Conservation (phyloP, 108 stramenopile genomes). For the Pinguiococcus pyrenoidosus region DNA sequence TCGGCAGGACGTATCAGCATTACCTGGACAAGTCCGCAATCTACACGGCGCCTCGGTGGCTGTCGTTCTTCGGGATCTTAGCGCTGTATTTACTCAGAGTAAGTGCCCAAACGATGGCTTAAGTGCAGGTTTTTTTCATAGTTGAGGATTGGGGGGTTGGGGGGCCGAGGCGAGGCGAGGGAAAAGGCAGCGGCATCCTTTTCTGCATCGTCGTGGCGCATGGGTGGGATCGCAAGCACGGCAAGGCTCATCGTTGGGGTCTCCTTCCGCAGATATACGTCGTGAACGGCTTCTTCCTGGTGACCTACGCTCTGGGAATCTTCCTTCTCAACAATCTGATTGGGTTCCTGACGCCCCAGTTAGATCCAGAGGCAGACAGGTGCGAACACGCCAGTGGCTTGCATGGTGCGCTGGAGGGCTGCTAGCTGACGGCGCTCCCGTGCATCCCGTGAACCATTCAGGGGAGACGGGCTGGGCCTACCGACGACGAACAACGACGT, state of each 20-base stretch:
- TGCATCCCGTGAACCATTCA: no score
- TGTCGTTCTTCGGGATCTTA: conserved; percentile 34
- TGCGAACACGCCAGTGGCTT: no score
- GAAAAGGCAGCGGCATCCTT: no score
- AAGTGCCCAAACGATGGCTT: no score
- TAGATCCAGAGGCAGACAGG: conserved; percentile 14
- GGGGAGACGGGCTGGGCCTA: conserved; percentile 35
- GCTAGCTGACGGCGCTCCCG: no score
- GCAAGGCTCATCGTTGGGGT: not conserved
- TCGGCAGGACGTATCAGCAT: conserved; percentile 60
- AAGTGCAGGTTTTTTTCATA: no score
- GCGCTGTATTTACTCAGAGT: conserved; percentile 67
- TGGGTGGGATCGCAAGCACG: no score
- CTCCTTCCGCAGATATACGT: conserved; percentile 52
- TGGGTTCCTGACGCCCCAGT: conserved; percentile 81
- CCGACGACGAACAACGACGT: conserved; percentile 1
- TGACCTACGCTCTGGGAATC: conserved; percentile 96
- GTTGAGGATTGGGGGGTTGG: no score
- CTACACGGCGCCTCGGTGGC: conserved; percentile 30
- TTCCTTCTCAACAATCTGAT: conserved; percentile 97
- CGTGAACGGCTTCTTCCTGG: conserved; percentile 92
- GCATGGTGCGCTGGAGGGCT: no score
- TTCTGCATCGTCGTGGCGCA: no score
- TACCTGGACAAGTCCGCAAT: conserved; percentile 90
- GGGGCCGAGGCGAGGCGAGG: no score